Base-by-base conservation (phyloP, 768 basidiomycete genomes). In the Pulveroboletus sp. region DNA sequence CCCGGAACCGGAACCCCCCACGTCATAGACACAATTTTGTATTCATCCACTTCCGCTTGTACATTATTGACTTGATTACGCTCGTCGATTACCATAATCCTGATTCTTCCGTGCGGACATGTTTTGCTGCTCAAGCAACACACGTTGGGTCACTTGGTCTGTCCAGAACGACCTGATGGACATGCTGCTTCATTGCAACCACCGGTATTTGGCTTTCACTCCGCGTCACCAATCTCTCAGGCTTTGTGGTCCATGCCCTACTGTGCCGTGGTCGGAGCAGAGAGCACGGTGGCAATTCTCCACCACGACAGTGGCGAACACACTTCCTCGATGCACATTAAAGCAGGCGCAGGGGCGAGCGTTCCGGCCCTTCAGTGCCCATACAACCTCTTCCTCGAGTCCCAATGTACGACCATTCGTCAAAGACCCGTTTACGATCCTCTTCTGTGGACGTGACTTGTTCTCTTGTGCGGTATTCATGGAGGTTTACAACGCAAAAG, bases 361-460 rank as follows among this genome's bases (percentile, higher is more conserved):
- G 24, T 36, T 50, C 18, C 48, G 17, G 15, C 41, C 27, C 33
- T 47, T 8, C 2, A 12, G 30, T 39, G 37, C 31, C 31, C 30
- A 33, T 36, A 37, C 44, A 15, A 30, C 48, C n/a, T 17, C 35
- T 43, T 47, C 45, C 31, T 17, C 41, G 17, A 18, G 38, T 39
- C 21, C 27, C 27, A 28, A 5, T 28, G 28, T 5, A n/a, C 49
- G 28, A 18, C 21, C 46, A 8, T 26, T 43, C 17, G 44, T 42
- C 39, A 57, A 47, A 36, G 63, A 71, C 18, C 72, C 72, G 5
- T 86, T 90, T 63, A 78, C 82, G n/a, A 78, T 96, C 37, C 75
- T 96, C 6, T 95, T 91, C 66, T 80, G 91, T 63, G 93, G 93
- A 44, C 86, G 90, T 15, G 93, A 94, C 64, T 80, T 83, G 59